Conservation (phyloP, 495 filamentous ascomycete genomes). For the Penicillium mononematosum region DNA sequence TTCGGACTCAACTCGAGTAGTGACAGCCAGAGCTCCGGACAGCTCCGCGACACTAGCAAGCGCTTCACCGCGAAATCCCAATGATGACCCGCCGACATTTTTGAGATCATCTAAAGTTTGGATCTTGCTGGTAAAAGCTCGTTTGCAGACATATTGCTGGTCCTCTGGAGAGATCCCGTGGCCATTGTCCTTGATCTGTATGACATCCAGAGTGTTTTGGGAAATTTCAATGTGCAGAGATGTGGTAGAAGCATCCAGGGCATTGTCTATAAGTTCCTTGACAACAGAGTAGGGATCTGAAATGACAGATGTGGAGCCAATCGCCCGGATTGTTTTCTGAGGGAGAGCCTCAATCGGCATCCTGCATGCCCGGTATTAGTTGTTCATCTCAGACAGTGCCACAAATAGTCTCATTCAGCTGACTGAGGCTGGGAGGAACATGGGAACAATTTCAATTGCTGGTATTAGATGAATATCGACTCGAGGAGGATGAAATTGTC, state of each 20-base stretch:
- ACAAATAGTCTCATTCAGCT: not conserved
- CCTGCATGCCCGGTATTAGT: conserved; percentile 15
- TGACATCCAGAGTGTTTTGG: conserved; percentile 71
- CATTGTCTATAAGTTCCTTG: conserved; percentile 93
- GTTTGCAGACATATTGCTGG: conserved; percentile 63
- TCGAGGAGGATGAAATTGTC: not conserved
- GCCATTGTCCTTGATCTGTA: conserved; percentile 91
- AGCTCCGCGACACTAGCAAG: conserved; percentile 75
- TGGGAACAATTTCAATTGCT: not conserved
- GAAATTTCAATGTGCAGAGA: conserved; percentile 72
- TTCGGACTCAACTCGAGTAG: conserved; percentile 70
- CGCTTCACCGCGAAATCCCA: conserved; percentile 89
- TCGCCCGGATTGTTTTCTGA: conserved; percentile 57
- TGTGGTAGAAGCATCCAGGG: conserved; percentile 77
- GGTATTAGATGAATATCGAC: not conserved
- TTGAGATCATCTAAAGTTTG: conserved; percentile 67
- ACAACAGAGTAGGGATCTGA: conserved; percentile 70
- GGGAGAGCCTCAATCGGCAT: conserved; percentile 71
- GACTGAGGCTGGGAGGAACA: not conserved
- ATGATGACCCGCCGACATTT: conserved; percentile 58
- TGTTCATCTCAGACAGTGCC: conserved; percentile 11
- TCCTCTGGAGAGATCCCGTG: conserved; percentile 73
- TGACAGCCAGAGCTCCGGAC: conserved; percentile 60
- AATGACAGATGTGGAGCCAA: conserved; percentile 73
- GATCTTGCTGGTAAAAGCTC: conserved; percentile 85